phyloP scores from a whole-genome alignment of 1,284 basidiomycete species.

The Cryptococcus amylolentus region DNA sequence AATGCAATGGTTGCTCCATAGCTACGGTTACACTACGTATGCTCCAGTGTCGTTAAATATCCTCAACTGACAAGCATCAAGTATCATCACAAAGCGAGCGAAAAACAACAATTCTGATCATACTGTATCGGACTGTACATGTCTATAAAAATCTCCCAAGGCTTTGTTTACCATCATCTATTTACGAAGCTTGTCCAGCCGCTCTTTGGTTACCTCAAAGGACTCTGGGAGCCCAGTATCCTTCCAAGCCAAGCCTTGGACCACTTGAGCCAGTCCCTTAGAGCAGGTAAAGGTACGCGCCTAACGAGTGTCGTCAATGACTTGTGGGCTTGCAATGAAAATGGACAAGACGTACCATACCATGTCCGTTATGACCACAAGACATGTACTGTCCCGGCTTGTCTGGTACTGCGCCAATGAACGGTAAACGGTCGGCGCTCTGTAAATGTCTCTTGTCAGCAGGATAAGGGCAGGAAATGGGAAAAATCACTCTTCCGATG shows the following conservation, averaged over 20 bases:
- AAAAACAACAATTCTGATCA: too few relatives aligned
- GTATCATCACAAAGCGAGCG: too few relatives aligned
- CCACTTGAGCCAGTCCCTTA: constrained; percentile 25
- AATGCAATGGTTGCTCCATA: too few relatives aligned
- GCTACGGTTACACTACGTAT: too few relatives aligned
- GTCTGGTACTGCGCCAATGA: constrained; percentile 30
- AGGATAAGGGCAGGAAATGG: not conserved
- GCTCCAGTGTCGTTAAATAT: too few relatives aligned
- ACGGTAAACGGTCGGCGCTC: constrained; percentile 30
- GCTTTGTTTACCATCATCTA: not conserved
- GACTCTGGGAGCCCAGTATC: constrained; percentile 21
- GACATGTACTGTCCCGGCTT: constrained; percentile 32
- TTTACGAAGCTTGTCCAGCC: constrained; percentile 13
- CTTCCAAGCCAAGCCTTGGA: constrained; percentile 23
- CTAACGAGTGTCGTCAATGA: constrained; percentile 1
- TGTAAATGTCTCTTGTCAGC: constrained; percentile 12
- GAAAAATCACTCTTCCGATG: constrained; percentile 20
- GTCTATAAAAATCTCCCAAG: too few relatives aligned
- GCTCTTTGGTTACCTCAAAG: constrained; percentile 26
- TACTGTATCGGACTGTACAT: too few relatives aligned
- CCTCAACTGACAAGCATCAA: too few relatives aligned
- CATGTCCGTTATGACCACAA: constrained; percentile 34
- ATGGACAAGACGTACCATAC: constrained; percentile 19
- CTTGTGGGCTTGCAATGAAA: not conserved
- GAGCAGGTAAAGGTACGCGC: constrained; percentile 32